Percentiles rank a stretch among this genome's conserved stretches.
These are phyloP conservation scores for Lithospermum erythrorhizon DNA, from an alignment of 257 asterid species.

Conservation along the genomic window DNA sequence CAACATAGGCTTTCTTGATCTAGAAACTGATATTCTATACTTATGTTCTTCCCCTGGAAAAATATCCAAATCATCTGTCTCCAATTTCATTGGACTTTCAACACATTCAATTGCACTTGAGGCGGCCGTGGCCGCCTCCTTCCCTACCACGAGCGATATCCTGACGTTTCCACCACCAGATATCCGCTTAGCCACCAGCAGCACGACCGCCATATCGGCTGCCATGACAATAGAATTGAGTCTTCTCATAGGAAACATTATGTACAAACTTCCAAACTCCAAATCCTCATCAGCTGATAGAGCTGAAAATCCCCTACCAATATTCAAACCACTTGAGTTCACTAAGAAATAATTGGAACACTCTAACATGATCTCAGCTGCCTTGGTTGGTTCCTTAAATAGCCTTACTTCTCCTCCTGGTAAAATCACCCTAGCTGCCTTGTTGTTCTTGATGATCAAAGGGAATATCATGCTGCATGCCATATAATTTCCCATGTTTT, in stretches of 20 bases:
- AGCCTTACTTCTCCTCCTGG: constrained; percentile 31
- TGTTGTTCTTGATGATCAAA: constrained; percentile 14
- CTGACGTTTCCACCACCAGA: constrained; percentile 15
- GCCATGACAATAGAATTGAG: constrained; percentile 33
- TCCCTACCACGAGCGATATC: constrained; percentile 9
- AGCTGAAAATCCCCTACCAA: constrained; percentile 21
- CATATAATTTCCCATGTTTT: constrained; percentile 13
- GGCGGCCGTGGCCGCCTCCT: not conserved
- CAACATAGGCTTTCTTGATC: constrained; percentile 28
- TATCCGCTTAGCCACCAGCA: constrained; percentile 26
- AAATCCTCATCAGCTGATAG: not conserved
- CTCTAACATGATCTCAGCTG: constrained; percentile 35
- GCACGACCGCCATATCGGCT: constrained; percentile 30
- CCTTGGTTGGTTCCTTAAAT: constrained; percentile 19
- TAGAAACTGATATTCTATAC: constrained; percentile 16
- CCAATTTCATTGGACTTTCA: not conserved
- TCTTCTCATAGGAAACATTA: constrained; percentile 45
- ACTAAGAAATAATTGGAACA: constrained; percentile 27
- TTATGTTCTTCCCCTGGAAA: constrained; percentile 8
- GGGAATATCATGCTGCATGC: constrained; percentile 13
- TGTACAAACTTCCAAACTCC: constrained; percentile 30
- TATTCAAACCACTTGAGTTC: constrained; percentile 17
- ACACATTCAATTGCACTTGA: constrained; percentile 1
- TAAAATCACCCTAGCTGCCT: constrained; percentile 22
- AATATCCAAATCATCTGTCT: constrained; percentile 13